These are phyloP conservation scores for Trichoderma asperellum DNA, from an alignment of 2,329 filamentous ascomycete species.

Conservation along the genomic window DNA sequence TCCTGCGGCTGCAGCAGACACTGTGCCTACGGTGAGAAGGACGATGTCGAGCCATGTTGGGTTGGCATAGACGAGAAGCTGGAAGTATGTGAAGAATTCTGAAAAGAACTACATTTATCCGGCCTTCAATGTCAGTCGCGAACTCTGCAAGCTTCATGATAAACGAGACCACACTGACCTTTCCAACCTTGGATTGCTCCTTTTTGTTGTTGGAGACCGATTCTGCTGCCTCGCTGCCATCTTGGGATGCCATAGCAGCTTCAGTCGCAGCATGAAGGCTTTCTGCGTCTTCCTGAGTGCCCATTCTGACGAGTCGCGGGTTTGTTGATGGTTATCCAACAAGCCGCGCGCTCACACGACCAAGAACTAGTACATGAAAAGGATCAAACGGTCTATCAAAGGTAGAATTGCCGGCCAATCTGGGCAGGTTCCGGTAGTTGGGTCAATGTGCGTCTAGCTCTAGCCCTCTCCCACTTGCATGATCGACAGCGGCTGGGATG, in stretches of 20 bases:
- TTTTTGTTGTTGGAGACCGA: background rate
- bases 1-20: slow-evolving; percentile 60
- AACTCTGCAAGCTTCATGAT: background rate
- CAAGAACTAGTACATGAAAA: background rate
- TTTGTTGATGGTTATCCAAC: slow-evolving; percentile 10
- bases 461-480: background rate
- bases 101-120: background rate
- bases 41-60: slow-evolving; percentile 49
- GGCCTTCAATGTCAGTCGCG: background rate
- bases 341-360: slow-evolving; percentile 17
- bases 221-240: background rate
- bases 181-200: background rate
- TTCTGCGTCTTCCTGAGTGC: slow-evolving; percentile 9
- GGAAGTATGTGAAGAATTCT: slow-evolving; percentile 43
- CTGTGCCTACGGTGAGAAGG: slow-evolving; percentile 48
- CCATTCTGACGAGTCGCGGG: slow-evolving; percentile 14
- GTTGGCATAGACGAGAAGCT: slow-evolving; percentile 51
- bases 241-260: background rate
- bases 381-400: background rate
- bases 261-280: slow-evolving; percentile 4
- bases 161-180: background rate
- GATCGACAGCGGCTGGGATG: slow-evolving; percentile 7
- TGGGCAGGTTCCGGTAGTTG: slow-evolving; percentile 10
- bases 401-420: background rate
- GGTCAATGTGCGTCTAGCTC: slow-evolving; percentile 1